phyloP scores from a whole-genome alignment of 164 flowering plant species.

The Malania oleifera region DNA sequence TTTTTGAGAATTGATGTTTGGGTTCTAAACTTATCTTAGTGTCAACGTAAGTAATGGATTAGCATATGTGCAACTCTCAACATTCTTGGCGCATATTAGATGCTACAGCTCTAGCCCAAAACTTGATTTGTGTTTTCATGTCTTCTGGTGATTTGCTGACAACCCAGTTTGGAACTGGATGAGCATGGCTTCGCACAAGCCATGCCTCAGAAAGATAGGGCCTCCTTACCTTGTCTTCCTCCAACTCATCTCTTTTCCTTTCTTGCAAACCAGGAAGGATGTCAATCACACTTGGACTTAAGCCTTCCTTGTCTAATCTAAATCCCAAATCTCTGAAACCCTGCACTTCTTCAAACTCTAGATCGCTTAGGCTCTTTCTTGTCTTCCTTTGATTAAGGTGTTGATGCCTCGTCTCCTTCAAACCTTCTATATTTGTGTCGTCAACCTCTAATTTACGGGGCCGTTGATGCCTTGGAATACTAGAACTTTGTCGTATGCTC shows the following conservation, averaged over 20 bases:
- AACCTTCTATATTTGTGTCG: conserved; percentile 5
- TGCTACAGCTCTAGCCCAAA: conserved; percentile 87
- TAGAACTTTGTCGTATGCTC: conserved; percentile 12
- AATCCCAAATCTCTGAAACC: conserved; percentile 67
- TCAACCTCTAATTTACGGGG: conserved; percentile 19
- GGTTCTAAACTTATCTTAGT: no score
- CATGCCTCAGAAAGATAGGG: conserved; percentile 68
- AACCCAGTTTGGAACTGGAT: conserved; percentile 36
- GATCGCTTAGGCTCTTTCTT: conserved; percentile 42
- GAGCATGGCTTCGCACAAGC: conserved; percentile 30
- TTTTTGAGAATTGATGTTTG: no score
- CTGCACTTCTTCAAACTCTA: conserved; percentile 50
- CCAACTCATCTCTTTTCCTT: conserved; percentile 16
- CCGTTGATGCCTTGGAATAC: conserved; percentile 22
- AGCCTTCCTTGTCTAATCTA: conserved; percentile 34
- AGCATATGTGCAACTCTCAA: background rate
- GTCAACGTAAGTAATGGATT: no score
- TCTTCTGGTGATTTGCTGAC: conserved; percentile 36
- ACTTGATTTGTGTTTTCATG: conserved; percentile 71
- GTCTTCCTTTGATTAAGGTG: conserved; percentile 18
- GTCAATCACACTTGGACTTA: conserved; percentile 32
- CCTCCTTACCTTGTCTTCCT: conserved; percentile 23
- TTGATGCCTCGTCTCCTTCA: conserved; percentile 17
- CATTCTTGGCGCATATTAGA: conserved; percentile 42
- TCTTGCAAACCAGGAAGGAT: conserved; percentile 56